phyloP scores from a whole-genome alignment of 306 rosid species.

The Senna tora region DNA sequence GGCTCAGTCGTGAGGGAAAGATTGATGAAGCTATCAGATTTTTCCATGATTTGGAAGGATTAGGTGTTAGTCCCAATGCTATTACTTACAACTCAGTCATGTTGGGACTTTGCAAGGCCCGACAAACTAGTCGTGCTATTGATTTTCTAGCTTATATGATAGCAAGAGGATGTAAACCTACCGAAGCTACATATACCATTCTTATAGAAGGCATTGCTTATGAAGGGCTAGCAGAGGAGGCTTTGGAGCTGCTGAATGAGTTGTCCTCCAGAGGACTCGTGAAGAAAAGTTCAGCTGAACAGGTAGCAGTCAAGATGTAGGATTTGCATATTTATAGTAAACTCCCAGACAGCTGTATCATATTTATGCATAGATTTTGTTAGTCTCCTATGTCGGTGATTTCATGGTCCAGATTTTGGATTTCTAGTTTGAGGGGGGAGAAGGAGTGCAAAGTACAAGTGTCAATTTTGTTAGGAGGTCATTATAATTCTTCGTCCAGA shows the following conservation, averaged over 20 bases:
- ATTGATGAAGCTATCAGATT: constrained; percentile 66
- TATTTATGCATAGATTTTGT: constrained; percentile 33
- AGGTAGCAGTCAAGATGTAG: constrained; percentile 64
- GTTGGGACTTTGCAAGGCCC: constrained; percentile 82
- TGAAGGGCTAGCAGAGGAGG: constrained; percentile 89
- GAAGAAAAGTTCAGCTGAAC: constrained; percentile 79
- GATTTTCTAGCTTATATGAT: constrained; percentile 82
- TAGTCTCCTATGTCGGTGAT: not conserved
- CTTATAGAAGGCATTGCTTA: constrained; percentile 89
- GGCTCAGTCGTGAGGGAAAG: constrained; percentile 87
- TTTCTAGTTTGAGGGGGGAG: constrained; percentile 1
- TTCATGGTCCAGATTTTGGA: constrained; percentile 1
- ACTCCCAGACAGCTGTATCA: constrained; percentile 5
- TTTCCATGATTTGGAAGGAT: constrained; percentile 60
- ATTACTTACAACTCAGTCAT: constrained; percentile 72
- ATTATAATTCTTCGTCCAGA: constrained; percentile 1
- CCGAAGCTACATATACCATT: constrained; percentile 86
- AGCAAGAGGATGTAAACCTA: constrained; percentile 75
- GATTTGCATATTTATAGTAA: constrained; percentile 19
- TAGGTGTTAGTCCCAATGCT: constrained; percentile 68
- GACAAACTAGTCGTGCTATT: constrained; percentile 74
- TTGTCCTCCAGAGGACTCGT: constrained; percentile 72
- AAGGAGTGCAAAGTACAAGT: not conserved
- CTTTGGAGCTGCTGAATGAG: constrained; percentile 71
- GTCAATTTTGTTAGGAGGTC: constrained; percentile 12